phyloP scores from a whole-genome alignment of 2,329 filamentous ascomycete genomes.

The Penicillium sp. region DNA sequence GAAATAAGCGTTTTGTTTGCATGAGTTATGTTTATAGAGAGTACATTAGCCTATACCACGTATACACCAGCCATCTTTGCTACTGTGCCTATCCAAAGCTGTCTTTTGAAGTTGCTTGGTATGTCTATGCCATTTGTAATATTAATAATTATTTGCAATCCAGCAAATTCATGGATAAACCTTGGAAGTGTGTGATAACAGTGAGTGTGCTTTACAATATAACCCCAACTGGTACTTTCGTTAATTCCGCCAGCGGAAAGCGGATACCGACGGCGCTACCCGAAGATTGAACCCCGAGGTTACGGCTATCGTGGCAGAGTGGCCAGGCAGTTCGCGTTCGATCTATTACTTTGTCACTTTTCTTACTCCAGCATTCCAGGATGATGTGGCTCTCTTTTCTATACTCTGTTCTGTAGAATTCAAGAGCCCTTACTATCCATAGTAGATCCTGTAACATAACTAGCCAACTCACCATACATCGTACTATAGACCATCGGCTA shows the following conservation, averaged over 20 bases:
- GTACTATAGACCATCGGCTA: conserved; percentile 20
- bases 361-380: no score
- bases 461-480: conserved; percentile 1
- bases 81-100: no score
- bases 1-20: conserved; percentile 32
- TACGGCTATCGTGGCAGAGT: conserved; percentile 16
- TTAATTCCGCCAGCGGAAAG: conserved; percentile 4
- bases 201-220: neutral
- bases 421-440: neutral
- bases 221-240: neutral
- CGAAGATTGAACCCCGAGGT: conserved; percentile 25
- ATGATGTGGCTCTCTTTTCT: neutral
- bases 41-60: conserved; percentile 4
- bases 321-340: neutral
- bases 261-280: conserved; percentile 26
- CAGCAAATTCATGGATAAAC: no score
- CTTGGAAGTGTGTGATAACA: no score
- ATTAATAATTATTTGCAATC: no score
- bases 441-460: no score
- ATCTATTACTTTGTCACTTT: no score
- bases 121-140: no score
- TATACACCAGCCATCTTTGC: neutral
- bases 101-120: no score
- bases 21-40: conserved; percentile 4
- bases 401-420: neutral